Percentiles rank a stretch among this genome's conserved stretches.
These are phyloP conservation scores for Xylaria longipes DNA, from an alignment of 495 filamentous ascomycete genomes.

Conservation along the genomic window DNA sequence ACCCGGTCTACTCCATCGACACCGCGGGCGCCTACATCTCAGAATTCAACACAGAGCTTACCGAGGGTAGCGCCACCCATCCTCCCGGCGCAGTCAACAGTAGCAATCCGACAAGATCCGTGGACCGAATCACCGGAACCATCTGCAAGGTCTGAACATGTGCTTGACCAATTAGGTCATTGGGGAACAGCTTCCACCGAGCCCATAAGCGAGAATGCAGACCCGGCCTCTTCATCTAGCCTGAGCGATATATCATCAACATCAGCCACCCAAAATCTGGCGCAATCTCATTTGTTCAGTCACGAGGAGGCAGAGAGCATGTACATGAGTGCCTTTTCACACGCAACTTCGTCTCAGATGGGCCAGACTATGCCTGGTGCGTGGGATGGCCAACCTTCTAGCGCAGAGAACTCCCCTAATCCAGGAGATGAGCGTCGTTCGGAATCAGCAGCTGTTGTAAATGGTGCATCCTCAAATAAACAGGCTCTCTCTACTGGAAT, in stretches of 20 bases:
- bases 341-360: slow-evolving; percentile 47
- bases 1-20: slow-evolving; percentile 50
- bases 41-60: slow-evolving; percentile 21
- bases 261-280: slow-evolving; percentile 56
- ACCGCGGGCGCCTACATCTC: slow-evolving; percentile 45
- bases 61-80: slow-evolving; percentile 9
- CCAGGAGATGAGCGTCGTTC: slow-evolving; percentile 6
- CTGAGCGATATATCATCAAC: slow-evolving; percentile 29
- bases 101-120: slow-evolving; percentile 29
- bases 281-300: slow-evolving; percentile 80
- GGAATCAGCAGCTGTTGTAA: neutral
- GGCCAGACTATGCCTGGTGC: slow-evolving; percentile 62
- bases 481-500: slow-evolving; percentile 6
- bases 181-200: slow-evolving; percentile 36
- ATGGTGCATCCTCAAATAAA: neutral
- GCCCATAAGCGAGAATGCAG: slow-evolving; percentile 30
- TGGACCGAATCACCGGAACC: slow-evolving; percentile 41
- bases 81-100: slow-evolving; percentile 44
- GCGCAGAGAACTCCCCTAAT: slow-evolving; percentile 27
- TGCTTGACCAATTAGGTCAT: slow-evolving; percentile 34
- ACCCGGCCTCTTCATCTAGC: slow-evolving; percentile 32
- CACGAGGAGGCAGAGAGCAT: slow-evolving; percentile 95
- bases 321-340: slow-evolving; percentile 76
- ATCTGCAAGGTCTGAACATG: slow-evolving; percentile 48
- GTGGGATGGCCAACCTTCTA: slow-evolving; percentile 57